phyloP scores from a whole-genome alignment of 2,329 filamentous ascomycete species.

The Hypoxylon sp. region DNA sequence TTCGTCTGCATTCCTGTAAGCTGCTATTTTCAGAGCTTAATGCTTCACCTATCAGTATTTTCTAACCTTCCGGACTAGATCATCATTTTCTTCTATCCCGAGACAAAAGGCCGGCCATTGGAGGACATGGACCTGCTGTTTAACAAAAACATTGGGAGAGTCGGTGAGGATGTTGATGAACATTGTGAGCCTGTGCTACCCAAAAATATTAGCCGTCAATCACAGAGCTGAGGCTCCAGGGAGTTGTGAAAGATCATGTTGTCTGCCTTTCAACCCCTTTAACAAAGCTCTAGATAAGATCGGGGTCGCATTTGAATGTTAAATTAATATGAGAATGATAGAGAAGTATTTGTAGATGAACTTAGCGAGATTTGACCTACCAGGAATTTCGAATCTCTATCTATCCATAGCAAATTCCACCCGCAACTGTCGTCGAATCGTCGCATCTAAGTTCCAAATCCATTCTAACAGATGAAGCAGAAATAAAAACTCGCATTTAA shows the following conservation, averaged over 20 bases:
- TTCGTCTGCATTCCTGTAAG: constrained; percentile 62
- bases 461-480: constrained; percentile 7
- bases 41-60: not conserved
- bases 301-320: not conserved
- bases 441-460: not conserved
- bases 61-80: constrained; percentile 41
- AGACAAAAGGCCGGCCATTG: constrained; percentile 50
- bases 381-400: not conserved
- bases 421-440: not conserved
- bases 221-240: constrained; percentile 18
- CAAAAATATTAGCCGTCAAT: constrained; percentile 30
- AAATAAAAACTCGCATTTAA: constrained; percentile 31
- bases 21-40: not conserved
- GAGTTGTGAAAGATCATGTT: no score
- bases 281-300: not conserved
- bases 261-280: not conserved
- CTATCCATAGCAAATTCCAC: not conserved
- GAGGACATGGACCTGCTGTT: constrained; percentile 53
- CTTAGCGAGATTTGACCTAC: not conserved
- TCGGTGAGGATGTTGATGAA: constrained; percentile 32
- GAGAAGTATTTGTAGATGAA: not conserved
- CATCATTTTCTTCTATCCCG: constrained; percentile 51
- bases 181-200: constrained; percentile 40
- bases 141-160: constrained; percentile 22
- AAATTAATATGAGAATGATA: not conserved